Conservation (phyloP, 1,284 basidiomycete genomes). For the Irpex lacteus region DNA sequence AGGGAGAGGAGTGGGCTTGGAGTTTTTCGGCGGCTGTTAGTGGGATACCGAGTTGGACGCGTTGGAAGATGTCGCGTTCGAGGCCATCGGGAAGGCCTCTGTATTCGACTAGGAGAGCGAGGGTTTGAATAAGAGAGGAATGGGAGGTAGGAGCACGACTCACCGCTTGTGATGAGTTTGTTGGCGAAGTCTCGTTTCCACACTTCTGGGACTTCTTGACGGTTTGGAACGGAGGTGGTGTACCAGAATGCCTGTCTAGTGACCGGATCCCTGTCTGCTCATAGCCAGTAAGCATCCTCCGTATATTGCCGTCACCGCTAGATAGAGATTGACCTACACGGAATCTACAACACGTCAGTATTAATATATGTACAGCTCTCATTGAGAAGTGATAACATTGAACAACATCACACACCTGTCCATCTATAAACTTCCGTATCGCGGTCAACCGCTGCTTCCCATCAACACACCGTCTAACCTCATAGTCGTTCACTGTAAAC, state of each 20-base stretch:
- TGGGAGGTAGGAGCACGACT: conserved; percentile 14
- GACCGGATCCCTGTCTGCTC: conserved; percentile 41
- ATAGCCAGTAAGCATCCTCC: neutral
- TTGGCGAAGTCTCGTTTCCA: conserved; percentile 47
- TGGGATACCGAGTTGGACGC: conserved; percentile 73
- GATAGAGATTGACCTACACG: conserved; percentile 26
- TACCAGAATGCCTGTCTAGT: conserved; percentile 63
- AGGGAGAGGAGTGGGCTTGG: conserved; percentile 64
- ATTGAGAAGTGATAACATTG: neutral
- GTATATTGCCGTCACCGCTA: no score
- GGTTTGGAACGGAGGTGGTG: conserved; percentile 34
- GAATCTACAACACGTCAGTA: conserved; percentile 27
- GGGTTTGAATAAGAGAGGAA: neutral
- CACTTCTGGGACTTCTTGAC: conserved; percentile 45
- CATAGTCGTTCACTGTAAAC: conserved; percentile 46
- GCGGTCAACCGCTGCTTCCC: conserved; percentile 76
- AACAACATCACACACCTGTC: conserved; percentile 44
- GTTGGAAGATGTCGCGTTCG: conserved; percentile 73
- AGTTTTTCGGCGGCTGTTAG: conserved; percentile 73
- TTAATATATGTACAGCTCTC: neutral
- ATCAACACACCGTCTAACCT: conserved; percentile 65
- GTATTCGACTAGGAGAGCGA: conserved; percentile 51
- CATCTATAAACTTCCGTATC: conserved; percentile 69
- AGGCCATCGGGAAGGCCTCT: conserved; percentile 41
- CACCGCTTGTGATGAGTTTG: conserved; percentile 65